These are phyloP conservation scores for Hypoxylon sp. DNA, from an alignment of 2,329 filamentous ascomycete species.

Conservation along the genomic window DNA sequence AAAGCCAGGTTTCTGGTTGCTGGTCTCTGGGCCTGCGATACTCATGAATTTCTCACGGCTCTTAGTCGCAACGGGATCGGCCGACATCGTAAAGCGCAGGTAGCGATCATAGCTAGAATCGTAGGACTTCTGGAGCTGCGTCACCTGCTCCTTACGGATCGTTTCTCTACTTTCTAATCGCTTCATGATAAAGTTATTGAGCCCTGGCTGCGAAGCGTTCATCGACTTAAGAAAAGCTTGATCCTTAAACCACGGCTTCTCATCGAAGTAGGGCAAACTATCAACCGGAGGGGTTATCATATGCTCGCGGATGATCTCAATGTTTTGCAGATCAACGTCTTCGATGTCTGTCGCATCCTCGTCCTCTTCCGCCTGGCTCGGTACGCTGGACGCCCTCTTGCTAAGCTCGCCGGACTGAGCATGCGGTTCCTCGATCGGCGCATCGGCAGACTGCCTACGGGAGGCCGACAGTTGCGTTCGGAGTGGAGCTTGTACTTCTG, in stretches of 20 bases:
- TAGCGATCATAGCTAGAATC: conserved; percentile 59
- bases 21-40: conserved; percentile 48
- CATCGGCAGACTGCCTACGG: conserved; percentile 33
- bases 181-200: conserved; percentile 57
- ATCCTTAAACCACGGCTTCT: conserved; percentile 59
- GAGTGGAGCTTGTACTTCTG: conserved; percentile 30
- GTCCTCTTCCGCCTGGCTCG: conserved; percentile 58
- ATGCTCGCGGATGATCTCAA: conserved; percentile 58
- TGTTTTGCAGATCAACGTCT: conserved; percentile 58
- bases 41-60: conserved; percentile 62
- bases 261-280: conserved; percentile 58
- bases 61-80: conserved; percentile 62
- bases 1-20: conserved; percentile 50
- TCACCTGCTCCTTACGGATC: conserved; percentile 50
- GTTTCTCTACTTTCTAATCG: conserved; percentile 54
- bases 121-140: conserved; percentile 53
- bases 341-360: conserved; percentile 65
- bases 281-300: conserved; percentile 64
- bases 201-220: conserved; percentile 47
- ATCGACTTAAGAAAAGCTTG: conserved; percentile 54
- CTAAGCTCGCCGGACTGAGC: conserved; percentile 40
- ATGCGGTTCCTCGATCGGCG: conserved; percentile 42
- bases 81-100: conserved; percentile 63
- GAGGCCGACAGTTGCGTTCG: conserved; percentile 24
- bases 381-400: conserved; percentile 51